phyloP scores from a whole-genome alignment of 306 rosid genomes.

The Vicia villosa region DNA sequence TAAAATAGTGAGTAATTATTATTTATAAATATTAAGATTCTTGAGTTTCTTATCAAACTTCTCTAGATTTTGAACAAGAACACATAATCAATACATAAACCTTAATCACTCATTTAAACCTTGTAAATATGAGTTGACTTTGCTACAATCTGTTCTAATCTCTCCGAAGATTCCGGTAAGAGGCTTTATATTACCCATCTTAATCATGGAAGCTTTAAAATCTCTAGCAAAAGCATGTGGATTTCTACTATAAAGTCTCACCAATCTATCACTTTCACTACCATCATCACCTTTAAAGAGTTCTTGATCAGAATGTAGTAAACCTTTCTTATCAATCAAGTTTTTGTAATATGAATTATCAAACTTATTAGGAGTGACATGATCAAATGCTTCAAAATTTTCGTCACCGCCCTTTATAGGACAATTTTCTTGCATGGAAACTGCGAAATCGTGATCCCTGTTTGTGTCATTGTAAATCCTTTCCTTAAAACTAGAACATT shows the following conservation, averaged over 20 bases:
- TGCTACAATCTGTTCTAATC: slow-evolving; percentile 45
- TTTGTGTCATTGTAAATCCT: slow-evolving; percentile 46
- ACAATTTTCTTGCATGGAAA: slow-evolving; percentile 20
- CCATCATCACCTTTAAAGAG: slow-evolving; percentile 46
- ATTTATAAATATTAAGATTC: too few relatives aligned
- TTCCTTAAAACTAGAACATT: slow-evolving; percentile 29
- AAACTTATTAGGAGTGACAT: slow-evolving; percentile 23
- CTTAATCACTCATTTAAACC: neutral
- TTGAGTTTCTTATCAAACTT: too few relatives aligned
- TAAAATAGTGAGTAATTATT: too few relatives aligned
- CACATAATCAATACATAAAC: slow-evolving; percentile 12
- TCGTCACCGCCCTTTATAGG: slow-evolving; percentile 36
- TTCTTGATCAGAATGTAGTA: slow-evolving; percentile 51
- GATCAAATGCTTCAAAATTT: slow-evolving; percentile 39
- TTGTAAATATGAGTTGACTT: slow-evolving; percentile 6
- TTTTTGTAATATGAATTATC: slow-evolving; percentile 39
- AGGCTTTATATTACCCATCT: slow-evolving; percentile 48
- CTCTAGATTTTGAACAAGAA: neutral
- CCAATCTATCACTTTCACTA: slow-evolving; percentile 38
- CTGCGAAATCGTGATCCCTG: slow-evolving; percentile 31
- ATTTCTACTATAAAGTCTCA: slow-evolving; percentile 26
- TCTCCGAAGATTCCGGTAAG: slow-evolving; percentile 35
- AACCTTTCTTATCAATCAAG: slow-evolving; percentile 40
- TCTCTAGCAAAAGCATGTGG: slow-evolving; percentile 35
- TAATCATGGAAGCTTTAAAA: slow-evolving; percentile 45